Evolutionary conservation across 805 yeast species (phyloP).

Genomic region (Yamadazyma laniorum): DNA sequence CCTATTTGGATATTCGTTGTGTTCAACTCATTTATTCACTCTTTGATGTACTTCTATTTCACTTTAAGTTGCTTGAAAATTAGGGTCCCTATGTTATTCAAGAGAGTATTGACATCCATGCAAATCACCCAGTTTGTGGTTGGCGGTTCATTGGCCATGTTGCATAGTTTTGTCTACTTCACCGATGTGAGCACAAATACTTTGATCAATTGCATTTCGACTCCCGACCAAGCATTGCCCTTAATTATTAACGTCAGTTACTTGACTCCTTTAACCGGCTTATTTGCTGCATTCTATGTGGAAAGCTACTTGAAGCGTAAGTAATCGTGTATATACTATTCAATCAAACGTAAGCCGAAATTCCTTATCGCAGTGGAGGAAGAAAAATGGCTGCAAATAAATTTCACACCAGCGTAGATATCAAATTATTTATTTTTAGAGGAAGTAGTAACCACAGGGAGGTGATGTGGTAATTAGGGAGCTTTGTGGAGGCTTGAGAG

Average conservation of each 20-base stretch:
- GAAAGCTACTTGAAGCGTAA: conserved; percentile 48
- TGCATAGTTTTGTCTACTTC: conserved; percentile 61
- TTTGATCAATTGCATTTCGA: conserved; percentile 47
- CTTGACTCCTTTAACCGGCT: conserved; percentile 63
- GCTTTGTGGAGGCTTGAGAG: too few relatives aligned
- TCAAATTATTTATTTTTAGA: too few relatives aligned
- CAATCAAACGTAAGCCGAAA: too few relatives aligned
- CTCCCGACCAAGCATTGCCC: conserved; percentile 63
- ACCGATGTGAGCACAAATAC: conserved; percentile 45
- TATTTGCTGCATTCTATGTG: conserved; percentile 64
- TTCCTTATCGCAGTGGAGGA: too few relatives aligned
- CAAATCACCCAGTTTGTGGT: conserved; percentile 68
- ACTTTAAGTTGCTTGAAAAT: conserved; percentile 58
- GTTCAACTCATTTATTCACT: conserved; percentile 75
- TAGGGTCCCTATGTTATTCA: conserved; percentile 54
- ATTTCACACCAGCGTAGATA: too few relatives aligned
- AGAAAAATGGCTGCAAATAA: too few relatives aligned
- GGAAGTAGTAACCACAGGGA: too few relatives aligned
- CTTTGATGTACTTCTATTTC: conserved; percentile 72
- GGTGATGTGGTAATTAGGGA: too few relatives aligned
- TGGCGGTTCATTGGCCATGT: conserved; percentile 67
- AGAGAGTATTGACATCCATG: conserved; percentile 59
- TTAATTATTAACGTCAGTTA: conserved; percentile 60
- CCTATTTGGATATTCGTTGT: conserved; percentile 81
- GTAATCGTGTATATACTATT: background rate